Evolutionary conservation across 2,329 filamentous ascomycete genomes (phyloP).

Genomic region (Nigrograna mackinnonii): DNA sequence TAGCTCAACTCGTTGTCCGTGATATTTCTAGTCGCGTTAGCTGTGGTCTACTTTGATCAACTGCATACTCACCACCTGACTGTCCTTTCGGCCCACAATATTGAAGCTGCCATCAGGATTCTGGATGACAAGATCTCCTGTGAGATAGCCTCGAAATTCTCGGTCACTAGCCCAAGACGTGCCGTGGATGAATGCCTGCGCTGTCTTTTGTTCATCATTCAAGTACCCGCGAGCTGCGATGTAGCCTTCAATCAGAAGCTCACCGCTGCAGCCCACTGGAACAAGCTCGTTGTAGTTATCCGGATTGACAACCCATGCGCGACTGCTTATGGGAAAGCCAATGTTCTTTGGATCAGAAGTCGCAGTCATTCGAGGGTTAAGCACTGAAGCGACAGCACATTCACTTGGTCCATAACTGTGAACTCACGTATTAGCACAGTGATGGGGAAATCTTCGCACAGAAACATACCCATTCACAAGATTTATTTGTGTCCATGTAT

Average conservation of each 20-base stretch:
- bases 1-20: slow-evolving; percentile 30
- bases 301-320: slow-evolving; percentile 42
- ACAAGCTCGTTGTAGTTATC: slow-evolving; percentile 24
- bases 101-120: slow-evolving; percentile 22
- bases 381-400: slow-evolving; percentile 20
- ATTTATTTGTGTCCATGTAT: slow-evolving; percentile 24
- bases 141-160: slow-evolving; percentile 21
- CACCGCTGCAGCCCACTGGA: slow-evolving; percentile 41
- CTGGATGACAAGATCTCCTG: slow-evolving; percentile 25
- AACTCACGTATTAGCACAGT: not conserved
- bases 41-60: not conserved
- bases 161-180: slow-evolving; percentile 15
- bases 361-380: slow-evolving; percentile 7
- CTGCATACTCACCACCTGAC: slow-evolving; percentile 22
- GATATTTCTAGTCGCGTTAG: slow-evolving; percentile 27
- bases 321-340: slow-evolving; percentile 24
- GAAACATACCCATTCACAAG: slow-evolving; percentile 21
- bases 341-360: slow-evolving; percentile 22
- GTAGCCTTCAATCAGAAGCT: slow-evolving; percentile 61
- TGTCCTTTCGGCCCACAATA: slow-evolving; percentile 27
- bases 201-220: slow-evolving; percentile 23
- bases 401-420: slow-evolving; percentile 27
- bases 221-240: slow-evolving; percentile 38
- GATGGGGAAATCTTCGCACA: not conserved
- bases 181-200: slow-evolving; percentile 21